Percentiles rank a stretch among this genome's conserved stretches.
phyloP scores from a whole-genome alignment of 805 yeast species.

The Pichia phayaonensis region DNA sequence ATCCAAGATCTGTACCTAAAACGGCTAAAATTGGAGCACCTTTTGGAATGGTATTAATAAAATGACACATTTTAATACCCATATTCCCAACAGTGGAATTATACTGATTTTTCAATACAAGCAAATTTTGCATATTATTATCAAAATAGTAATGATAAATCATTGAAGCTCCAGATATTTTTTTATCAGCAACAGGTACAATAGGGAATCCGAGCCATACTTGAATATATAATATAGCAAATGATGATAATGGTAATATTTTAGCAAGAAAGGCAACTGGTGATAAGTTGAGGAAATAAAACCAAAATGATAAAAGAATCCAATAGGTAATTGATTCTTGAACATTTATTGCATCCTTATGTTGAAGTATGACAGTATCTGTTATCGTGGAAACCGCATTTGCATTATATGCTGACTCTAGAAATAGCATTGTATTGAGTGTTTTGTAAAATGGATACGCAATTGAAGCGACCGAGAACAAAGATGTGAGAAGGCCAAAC shows the following conservation, averaged over 20 bases:
- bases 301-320: conserved; percentile 45
- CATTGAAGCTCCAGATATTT: conserved; percentile 10
- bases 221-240: conserved; percentile 40
- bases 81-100: neutral
- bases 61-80: neutral
- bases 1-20: neutral
- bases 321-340: conserved; percentile 55
- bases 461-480: conserved; percentile 26
- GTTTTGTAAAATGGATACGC: conserved; percentile 33
- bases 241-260: conserved; percentile 48
- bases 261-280: conserved; percentile 34
- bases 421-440: conserved; percentile 17
- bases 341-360: conserved; percentile 7
- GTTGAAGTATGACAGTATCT: conserved; percentile 2
- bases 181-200: conserved; percentile 11
- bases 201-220: conserved; percentile 55
- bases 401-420: neutral
- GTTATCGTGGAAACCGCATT: conserved; percentile 2
- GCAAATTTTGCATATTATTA: conserved; percentile 1
- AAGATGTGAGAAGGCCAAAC: neutral
- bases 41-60: neutral
- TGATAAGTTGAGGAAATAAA: conserved; percentile 12
- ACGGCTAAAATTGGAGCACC: neutral
- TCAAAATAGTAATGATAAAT: conserved; percentile 9
- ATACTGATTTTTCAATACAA: neutral